phyloP scores from a whole-genome alignment of 2,329 filamentous ascomycete species.

The Colletotrichum lini region DNA sequence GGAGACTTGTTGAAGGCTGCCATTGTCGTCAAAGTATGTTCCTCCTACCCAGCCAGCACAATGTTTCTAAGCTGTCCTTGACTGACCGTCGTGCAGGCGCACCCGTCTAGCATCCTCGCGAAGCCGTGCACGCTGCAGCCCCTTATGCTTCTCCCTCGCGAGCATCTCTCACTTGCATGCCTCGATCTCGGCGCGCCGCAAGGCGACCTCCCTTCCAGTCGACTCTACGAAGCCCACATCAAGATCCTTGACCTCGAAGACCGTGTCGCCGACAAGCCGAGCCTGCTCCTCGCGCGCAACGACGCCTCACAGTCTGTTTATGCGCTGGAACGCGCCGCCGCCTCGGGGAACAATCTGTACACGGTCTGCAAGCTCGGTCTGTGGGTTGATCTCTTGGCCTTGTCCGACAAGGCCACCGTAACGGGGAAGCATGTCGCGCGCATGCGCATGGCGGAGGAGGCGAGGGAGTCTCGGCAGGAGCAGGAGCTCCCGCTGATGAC shows the following conservation, averaged over 20 bases:
- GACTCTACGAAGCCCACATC: constrained; percentile 73
- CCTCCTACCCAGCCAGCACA: not conserved
- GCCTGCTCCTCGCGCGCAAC: constrained; percentile 73
- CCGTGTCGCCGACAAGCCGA: constrained; percentile 67
- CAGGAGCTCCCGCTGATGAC: constrained; percentile 54
- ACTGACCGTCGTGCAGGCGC: constrained; percentile 60
- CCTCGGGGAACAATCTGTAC: constrained; percentile 66
- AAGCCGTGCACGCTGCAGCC: constrained; percentile 71
- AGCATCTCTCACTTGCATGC: constrained; percentile 71
- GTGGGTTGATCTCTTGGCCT: constrained; percentile 73
- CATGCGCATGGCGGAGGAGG: constrained; percentile 45
- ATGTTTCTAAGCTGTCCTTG: not conserved
- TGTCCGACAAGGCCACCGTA: constrained; percentile 66
- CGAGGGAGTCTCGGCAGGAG: constrained; percentile 28
- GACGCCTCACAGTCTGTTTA: constrained; percentile 69
- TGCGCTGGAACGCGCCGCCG: constrained; percentile 75
- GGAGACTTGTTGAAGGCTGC: constrained; percentile 66
- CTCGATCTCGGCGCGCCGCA: constrained; percentile 70
- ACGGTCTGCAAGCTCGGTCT: constrained; percentile 76
- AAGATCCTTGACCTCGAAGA: constrained; percentile 75
- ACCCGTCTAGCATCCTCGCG: constrained; percentile 66
- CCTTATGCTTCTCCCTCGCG: constrained; percentile 73
- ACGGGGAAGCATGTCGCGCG: constrained; percentile 54
- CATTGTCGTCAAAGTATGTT: constrained; percentile 67
- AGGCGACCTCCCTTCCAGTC: constrained; percentile 66